These are phyloP conservation scores for Venturia oleaginea DNA, from an alignment of 2,329 filamentous ascomycete species.

Conservation along the genomic window DNA sequence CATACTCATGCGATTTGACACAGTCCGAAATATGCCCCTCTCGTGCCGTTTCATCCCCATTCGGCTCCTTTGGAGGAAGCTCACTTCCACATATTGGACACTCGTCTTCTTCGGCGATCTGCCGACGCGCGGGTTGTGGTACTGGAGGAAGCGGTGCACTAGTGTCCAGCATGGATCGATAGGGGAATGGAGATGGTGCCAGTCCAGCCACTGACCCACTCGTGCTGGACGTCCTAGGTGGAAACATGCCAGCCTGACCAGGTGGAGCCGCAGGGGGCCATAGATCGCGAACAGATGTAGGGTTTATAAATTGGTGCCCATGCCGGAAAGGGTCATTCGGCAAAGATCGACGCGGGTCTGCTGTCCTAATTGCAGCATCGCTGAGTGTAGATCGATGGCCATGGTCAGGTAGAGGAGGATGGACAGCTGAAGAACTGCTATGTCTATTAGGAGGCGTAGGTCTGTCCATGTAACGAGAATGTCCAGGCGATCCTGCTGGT, in stretches of 20 bases:
- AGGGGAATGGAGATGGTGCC: slow-evolving; percentile 2
- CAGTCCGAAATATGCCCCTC: slow-evolving; percentile 38
- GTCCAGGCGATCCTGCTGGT: neutral
- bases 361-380: slow-evolving; percentile 6
- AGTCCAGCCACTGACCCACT: neutral
- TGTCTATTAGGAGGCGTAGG: slow-evolving; percentile 3
- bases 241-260: neutral
- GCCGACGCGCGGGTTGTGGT: slow-evolving; percentile 15
- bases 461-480: neutral
- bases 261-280: slow-evolving; percentile 13
- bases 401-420: neutral
- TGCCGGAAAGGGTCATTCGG: neutral
- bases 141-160: neutral
- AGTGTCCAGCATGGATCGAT: slow-evolving; percentile 1
- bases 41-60: slow-evolving; percentile 31
- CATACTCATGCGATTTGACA: slow-evolving; percentile 20
- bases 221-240: slow-evolving; percentile 7
- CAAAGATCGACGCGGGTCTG: neutral
- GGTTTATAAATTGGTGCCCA: slow-evolving; percentile 1
- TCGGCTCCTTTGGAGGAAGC: slow-evolving; percentile 45
- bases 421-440: neutral
- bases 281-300: slow-evolving; percentile 13
- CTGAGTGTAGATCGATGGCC: slow-evolving; percentile 11
- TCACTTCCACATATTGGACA: slow-evolving; percentile 69
- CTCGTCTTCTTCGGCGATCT: slow-evolving; percentile 59